Conservation (phyloP, 2,329 filamentous ascomycete genomes). For the Fusarium pininemorale region DNA sequence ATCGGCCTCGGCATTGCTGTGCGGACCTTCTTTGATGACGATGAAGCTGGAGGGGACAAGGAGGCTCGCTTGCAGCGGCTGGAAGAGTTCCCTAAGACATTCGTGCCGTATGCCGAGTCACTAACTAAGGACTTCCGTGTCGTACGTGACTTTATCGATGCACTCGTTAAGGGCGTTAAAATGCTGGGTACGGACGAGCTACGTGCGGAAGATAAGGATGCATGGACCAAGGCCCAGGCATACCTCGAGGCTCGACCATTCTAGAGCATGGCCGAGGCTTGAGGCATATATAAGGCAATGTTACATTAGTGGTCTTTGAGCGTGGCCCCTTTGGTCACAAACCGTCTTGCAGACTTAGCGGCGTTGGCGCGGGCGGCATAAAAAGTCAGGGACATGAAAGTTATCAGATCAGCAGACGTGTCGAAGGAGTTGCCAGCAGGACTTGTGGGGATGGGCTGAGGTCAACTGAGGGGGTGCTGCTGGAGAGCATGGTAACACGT, state of each 20-base stretch:
- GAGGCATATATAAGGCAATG: slow-evolving; percentile 30
- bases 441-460: slow-evolving; percentile 33
- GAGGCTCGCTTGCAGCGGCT: slow-evolving; percentile 57
- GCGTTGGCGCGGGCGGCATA: slow-evolving; percentile 42
- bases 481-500: slow-evolving; percentile 1
- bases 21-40: slow-evolving; percentile 80
- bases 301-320: slow-evolving; percentile 33
- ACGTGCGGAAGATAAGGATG: slow-evolving; percentile 55
- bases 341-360: slow-evolving; percentile 36
- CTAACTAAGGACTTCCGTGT: slow-evolving; percentile 69
- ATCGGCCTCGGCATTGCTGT: slow-evolving; percentile 81
- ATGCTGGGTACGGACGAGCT: slow-evolving; percentile 60
- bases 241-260: slow-evolving; percentile 60
- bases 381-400: slow-evolving; percentile 36
- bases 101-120: slow-evolving; percentile 67
- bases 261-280: slow-evolving; percentile 36
- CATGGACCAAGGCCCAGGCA: slow-evolving; percentile 64
- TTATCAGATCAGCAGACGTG: slow-evolving; percentile 36
- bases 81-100: slow-evolving; percentile 60
- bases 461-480: neutral
- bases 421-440: slow-evolving; percentile 28
- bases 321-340: slow-evolving; percentile 36
- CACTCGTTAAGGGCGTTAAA: slow-evolving; percentile 66
- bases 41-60: slow-evolving; percentile 65
- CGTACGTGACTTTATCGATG: slow-evolving; percentile 66